Evolutionary conservation across 352 stramenopile genomes (phyloP), one percentile per base, ranked within the genome.

Genomic region (Elongisporangium prolatum): DNA sequence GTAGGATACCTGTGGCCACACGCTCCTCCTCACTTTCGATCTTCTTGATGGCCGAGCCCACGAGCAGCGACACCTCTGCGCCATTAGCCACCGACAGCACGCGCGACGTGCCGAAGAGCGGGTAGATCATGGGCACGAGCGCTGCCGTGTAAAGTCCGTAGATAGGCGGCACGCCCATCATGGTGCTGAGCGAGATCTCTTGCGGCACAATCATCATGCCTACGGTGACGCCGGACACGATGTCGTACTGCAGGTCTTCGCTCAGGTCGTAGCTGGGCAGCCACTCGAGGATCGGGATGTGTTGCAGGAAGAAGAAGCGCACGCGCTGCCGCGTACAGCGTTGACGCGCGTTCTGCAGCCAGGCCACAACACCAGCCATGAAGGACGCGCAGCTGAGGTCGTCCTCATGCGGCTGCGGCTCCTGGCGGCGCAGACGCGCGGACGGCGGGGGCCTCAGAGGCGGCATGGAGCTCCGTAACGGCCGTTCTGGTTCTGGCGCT

Each of bases 151-250:
- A 97, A 17, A 98, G 75, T 7, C 90, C 92, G 67, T 96, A 97
- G 54, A 96, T 80, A 1, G 90, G 72, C 6, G 88, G 86, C 21
- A 98, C 76, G 54, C 68, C 69, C 76, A 94, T 94, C 49, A 97
- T 77, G 21, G 92, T 92, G 47, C 82, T 87, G 61, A 97, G 93
- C 61, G 75, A 88, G 75, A 97, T 95, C 55, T 85, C 80, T 65
- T 96, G 86, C 21, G 89, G 89, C 54, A 97, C 77, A 52, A 92
- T 79, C 87, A 97, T 97, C 66, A 97, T 80, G 54, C 82, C 86
- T 37, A 86, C 76, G 5, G 76, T 86, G 34, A 86, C 58, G 58
- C 76, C 76, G 4, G 76, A 71, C 10, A 86, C 75, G 44, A 82
- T 40, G 60, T 82, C 76, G 66, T 78, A 86, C 59, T 71, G 66